Evolutionary conservation across 164 flowering plant species (phyloP), one percentile per base, ranked within the genome.

Genomic region (Houttuynia cordata): DNA sequence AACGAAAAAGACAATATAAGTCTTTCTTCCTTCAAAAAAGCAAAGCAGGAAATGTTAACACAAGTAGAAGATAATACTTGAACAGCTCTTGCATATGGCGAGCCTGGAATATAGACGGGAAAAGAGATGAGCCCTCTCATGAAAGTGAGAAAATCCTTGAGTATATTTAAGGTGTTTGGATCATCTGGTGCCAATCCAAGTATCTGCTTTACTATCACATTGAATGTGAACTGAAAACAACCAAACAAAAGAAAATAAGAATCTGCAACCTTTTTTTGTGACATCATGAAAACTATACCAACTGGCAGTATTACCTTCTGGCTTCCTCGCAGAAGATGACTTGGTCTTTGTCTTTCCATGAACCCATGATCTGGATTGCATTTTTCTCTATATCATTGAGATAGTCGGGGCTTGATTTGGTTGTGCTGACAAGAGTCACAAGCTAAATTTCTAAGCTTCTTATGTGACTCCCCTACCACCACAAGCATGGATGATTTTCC

Each of bases 71-170:
- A 23, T 24, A 9, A 30, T 78, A 86, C 97, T 89, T 81, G 82
- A 12, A 86, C 77, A 10, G 92, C 96, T 70, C 70, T 86, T 22
- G 79, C 59, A 66, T 82, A 85, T 15, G 84, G 54, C 7, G 80
- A 77, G 47, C 88, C 89, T 1, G 89, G 90, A 53, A 85, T 42
- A 40, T 67, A 37, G 20, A 88, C 10, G 9, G 96, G 96, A 39
- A 82, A 67, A 56, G 91, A 83, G 24, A 85, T 71, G 57, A 88
- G 73, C 4, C 96, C 91, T 67, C 74, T 76, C 91, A 88, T 88
- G 72, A 66, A 88, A 22, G 82, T 77, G 51, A 59, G 72, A 50
- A 76, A 83, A 65, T 86, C 83, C 68, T 77, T 73, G 9, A 86
- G 65, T 24, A 91, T 75, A 51, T 61, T 57, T 22, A 71, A 59